A percentile compares a stretch with the other conserved stretches of the same genome.
Evolutionary conservation across 257 asterid genomes (phyloP).

Genomic region (Verbena officinalis): DNA sequence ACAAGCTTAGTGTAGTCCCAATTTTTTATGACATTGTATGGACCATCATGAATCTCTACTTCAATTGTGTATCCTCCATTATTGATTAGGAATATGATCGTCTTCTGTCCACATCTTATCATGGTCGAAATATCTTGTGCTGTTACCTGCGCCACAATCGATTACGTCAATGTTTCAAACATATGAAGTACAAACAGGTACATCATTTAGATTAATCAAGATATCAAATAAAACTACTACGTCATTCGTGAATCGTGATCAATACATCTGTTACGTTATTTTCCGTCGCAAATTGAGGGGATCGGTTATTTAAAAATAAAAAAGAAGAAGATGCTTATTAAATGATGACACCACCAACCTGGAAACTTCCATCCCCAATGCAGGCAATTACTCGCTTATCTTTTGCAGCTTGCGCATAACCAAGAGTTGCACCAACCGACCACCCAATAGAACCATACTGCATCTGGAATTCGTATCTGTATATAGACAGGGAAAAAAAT

Average conservation of each 20-base stretch:
- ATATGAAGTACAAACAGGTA: no score
- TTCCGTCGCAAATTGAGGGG: no score
- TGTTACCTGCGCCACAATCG: slow-evolving; percentile 44
- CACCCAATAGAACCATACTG: slow-evolving; percentile 62
- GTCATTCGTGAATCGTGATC: no score
- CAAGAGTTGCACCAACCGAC: slow-evolving; percentile 63
- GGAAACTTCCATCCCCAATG: slow-evolving; percentile 61
- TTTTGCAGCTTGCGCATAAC: slow-evolving; percentile 54
- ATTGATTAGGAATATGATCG: slow-evolving; percentile 56
- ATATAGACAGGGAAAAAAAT: background rate
- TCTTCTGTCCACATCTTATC: slow-evolving; percentile 49
- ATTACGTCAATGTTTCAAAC: background rate
- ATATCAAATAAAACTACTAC: no score
- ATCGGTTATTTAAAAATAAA: no score
- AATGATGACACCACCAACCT: slow-evolving; percentile 40
- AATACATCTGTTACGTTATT: no score
- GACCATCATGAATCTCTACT: slow-evolving; percentile 66
- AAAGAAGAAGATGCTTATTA: no score
- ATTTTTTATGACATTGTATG: slow-evolving; percentile 61
- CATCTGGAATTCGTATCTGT: slow-evolving; percentile 58
- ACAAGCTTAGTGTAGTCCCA: slow-evolving; percentile 62
- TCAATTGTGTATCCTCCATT: slow-evolving; percentile 66
- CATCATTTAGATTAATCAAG: no score
- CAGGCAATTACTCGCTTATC: slow-evolving; percentile 53
- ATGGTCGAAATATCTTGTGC: slow-evolving; percentile 63